phyloP scores from a whole-genome alignment of 2,329 filamentous ascomycete genomes.

The Scolecobasidium constrictum region DNA sequence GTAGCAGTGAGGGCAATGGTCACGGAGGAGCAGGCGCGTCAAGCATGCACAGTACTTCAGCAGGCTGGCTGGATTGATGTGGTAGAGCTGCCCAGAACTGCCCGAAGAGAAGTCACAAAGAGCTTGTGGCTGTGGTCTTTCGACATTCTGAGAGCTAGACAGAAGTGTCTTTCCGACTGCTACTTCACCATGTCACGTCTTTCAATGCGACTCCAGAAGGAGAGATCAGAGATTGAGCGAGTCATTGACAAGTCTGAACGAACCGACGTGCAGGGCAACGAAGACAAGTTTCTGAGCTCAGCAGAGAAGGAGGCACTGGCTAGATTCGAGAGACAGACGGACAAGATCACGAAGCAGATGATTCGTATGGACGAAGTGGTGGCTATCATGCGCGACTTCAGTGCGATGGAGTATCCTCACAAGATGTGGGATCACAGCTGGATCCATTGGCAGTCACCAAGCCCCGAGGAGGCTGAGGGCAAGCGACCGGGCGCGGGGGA shows the following conservation, averaged over 20 bases:
- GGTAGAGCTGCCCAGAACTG: slow-evolving; percentile 88
- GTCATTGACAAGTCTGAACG: slow-evolving; percentile 75
- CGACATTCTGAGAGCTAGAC: slow-evolving; percentile 61
- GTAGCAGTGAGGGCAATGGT: slow-evolving; percentile 72
- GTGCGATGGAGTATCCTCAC: slow-evolving; percentile 3
- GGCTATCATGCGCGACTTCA: slow-evolving; percentile 62
- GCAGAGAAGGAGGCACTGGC: slow-evolving; percentile 62
- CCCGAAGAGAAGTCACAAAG: slow-evolving; percentile 66
- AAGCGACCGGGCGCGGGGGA: too few relatives aligned
- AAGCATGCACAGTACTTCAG: slow-evolving; percentile 76
- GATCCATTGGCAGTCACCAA: not conserved
- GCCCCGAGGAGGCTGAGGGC: not conserved
- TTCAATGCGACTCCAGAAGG: slow-evolving; percentile 67
- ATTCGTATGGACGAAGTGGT: slow-evolving; percentile 76
- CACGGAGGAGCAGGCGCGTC: slow-evolving; percentile 74
- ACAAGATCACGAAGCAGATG: slow-evolving; percentile 68
- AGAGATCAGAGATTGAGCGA: slow-evolving; percentile 59
- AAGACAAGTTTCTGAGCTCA: slow-evolving; percentile 66
- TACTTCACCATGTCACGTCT: slow-evolving; percentile 87
- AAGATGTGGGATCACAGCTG: slow-evolving; percentile 4
- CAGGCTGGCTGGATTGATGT: slow-evolving; percentile 78
- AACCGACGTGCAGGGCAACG: slow-evolving; percentile 73
- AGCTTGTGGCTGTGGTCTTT: slow-evolving; percentile 91
- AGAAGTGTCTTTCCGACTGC: slow-evolving; percentile 63
- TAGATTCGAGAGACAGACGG: slow-evolving; percentile 49